phyloP scores from a whole-genome alignment of 2,329 filamentous ascomycete genomes.

The Blastomyces silverae region DNA sequence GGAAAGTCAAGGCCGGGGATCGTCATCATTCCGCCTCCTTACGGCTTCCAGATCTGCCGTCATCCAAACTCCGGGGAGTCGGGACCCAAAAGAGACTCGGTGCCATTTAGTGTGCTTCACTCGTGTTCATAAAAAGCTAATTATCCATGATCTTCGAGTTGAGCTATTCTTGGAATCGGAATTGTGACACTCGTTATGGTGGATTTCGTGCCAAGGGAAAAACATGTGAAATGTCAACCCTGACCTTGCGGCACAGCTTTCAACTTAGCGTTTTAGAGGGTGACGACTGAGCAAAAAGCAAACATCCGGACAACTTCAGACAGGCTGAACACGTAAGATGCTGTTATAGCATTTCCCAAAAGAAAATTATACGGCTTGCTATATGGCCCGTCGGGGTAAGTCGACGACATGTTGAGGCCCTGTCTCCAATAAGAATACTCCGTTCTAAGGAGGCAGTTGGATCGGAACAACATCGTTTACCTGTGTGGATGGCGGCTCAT shows the following conservation, averaged over 20 bases:
- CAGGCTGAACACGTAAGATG: not conserved
- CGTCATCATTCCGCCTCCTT: slow-evolving; percentile 4
- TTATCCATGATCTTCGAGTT: not conserved
- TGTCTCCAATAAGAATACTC: not conserved
- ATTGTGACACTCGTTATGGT: not conserved
- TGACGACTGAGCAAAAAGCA: not conserved
- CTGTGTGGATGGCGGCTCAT: not conserved
- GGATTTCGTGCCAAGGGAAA: not conserved
- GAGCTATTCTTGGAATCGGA: slow-evolving; percentile 5
- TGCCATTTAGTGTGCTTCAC: not conserved
- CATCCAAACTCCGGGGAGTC: not conserved
- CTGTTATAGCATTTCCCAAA: not conserved
- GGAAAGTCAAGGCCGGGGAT: not conserved
- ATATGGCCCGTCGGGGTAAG: not conserved
- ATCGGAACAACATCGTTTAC: not conserved
- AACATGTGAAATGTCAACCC: not conserved
- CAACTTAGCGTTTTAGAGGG: not conserved
- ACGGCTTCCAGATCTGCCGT: slow-evolving; percentile 1
- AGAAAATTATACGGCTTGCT: not conserved
- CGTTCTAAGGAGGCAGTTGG: not conserved
- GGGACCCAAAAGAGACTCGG: slow-evolving; percentile 5
- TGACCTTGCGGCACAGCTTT: not conserved
- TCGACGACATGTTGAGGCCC: not conserved
- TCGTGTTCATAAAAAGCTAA: slow-evolving; percentile 8
- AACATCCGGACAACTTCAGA: not conserved